Percentiles rank a stretch among this genome's conserved stretches.
phyloP scores from a whole-genome alignment of 805 yeast genomes.

The Ogataea salicorniae region DNA sequence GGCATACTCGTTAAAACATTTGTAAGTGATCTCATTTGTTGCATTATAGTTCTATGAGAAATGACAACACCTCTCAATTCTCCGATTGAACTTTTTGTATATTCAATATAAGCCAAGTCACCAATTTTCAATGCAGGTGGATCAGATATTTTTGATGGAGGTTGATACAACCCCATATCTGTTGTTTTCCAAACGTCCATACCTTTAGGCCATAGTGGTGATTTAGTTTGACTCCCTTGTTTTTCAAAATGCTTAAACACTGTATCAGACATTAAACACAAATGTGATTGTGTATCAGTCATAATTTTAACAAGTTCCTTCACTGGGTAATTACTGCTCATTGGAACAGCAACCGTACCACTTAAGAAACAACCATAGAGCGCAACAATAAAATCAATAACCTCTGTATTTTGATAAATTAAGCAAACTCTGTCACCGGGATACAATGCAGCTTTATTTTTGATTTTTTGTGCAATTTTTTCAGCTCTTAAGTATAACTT shows the following conservation, averaged over 20 bases:
- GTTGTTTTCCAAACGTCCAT: conserved; percentile 77
- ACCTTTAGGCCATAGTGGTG: conserved; percentile 60
- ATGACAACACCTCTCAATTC: conserved; percentile 90
- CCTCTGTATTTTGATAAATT: conserved; percentile 78
- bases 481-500: conserved; percentile 78
- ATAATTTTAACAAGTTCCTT: conserved; percentile 69
- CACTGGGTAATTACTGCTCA: conserved; percentile 66
- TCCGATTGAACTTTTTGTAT: conserved; percentile 83
- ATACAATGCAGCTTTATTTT: conserved; percentile 65
- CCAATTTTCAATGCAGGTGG: conserved; percentile 68
- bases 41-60: conserved; percentile 81
- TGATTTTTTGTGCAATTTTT: conserved; percentile 79
- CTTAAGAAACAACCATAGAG: conserved; percentile 89
- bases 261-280: conserved; percentile 75
- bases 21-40: conserved; percentile 77
- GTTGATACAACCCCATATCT: conserved; percentile 71
- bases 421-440: conserved; percentile 81
- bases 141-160: conserved; percentile 49
- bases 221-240: conserved; percentile 32
- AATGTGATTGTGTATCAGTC: conserved; percentile 66
- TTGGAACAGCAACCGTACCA: conserved; percentile 92
- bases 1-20: conserved; percentile 65
- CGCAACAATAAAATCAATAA: conserved; percentile 80
- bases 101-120: conserved; percentile 90
- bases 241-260: conserved; percentile 73